phyloP scores from a whole-genome alignment of 2,329 filamentous ascomycete genomes.

The Aspergillus sp. region DNA sequence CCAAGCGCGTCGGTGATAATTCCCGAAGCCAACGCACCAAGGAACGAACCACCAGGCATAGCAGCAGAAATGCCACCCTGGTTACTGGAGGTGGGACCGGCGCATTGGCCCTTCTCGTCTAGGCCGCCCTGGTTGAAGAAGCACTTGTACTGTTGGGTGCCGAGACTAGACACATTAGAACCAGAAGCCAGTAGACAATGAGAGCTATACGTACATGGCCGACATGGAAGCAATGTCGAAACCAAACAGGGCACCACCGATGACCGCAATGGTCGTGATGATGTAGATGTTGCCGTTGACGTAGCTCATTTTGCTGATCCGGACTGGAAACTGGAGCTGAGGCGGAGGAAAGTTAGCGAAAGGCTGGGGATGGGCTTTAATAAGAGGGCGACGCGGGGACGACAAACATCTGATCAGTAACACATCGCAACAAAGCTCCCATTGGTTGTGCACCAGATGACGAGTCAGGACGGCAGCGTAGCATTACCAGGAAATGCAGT shows the following conservation, averaged over 20 bases:
- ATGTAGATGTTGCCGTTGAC: constrained; percentile 54
- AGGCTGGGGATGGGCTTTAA: too few species aligned
- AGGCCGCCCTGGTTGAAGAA: constrained; percentile 65
- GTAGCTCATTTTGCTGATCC: not conserved
- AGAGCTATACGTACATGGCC: constrained; percentile 10
- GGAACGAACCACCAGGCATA: constrained; percentile 71
- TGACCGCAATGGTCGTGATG: constrained; percentile 55
- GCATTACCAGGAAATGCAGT: too few species aligned
- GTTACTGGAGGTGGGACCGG: constrained; percentile 47
- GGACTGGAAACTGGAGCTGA: not conserved
- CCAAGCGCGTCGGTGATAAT: constrained; percentile 57
- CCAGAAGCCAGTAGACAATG: not conserved
- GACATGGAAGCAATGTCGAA: constrained; percentile 40
- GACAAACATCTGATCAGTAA: too few species aligned
- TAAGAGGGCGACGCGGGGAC: too few species aligned
- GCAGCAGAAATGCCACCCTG: constrained; percentile 70
- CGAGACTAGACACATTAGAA: constrained; percentile 19
- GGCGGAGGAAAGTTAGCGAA: too few species aligned
- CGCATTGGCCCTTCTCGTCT: constrained; percentile 48
- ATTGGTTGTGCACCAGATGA: too few species aligned
- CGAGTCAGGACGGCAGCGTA: too few species aligned
- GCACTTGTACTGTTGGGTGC: constrained; percentile 56
- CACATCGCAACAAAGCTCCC: too few species aligned
- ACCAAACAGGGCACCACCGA: constrained; percentile 33
- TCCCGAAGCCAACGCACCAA: constrained; percentile 58